Base-by-base conservation (phyloP, 805 yeast species). In the Kluyveromyces dobzhanskii region DNA sequence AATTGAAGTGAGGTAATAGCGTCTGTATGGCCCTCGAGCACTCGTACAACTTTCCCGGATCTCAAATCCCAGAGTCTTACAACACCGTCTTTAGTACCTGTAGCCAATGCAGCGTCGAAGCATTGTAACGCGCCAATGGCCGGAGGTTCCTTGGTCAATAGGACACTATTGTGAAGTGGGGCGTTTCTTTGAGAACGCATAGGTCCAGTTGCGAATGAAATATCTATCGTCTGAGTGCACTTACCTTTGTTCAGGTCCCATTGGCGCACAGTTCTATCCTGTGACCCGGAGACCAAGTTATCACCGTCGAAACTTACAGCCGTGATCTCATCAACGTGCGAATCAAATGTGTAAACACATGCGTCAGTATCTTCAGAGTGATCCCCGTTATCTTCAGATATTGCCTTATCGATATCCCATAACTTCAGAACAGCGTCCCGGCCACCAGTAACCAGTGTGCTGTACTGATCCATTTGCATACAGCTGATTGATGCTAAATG, bases 11-110 rank as follows among this genome's bases (percentile, higher is more conserved):
- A 66, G 0, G 86, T 75, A 8, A 82, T 75, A 2, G 86, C 74
- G 1, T 77, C 80, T 3, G 84, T 76, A 53, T 81, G 88, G 0
- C 90, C 88, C 27, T 70, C 61, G 16, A 80, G 56, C 10, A 76
- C 66, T 44, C 81, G 62, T 32, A 76, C 75, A 13, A 78, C 78
- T 45, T 76, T 80, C 3, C 86, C 86, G 17, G 76, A 66, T 50
- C 92, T 67, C 44, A 82, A 57, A 60, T 82, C 92, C 88, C 90
- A 82, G 17, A 82, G 61, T 38, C 92, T 61, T 2, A 82, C 85
- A 5, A 77, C 56, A 1, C 90, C 90, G 57, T 82, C 90, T 13
- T 76, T 75, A 0, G 87, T 78, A 37, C 90, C 92, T 0, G 86
- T 75, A 0, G 90, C 90, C 46, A 82, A 61, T 0, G 88, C 90